Evolutionary conservation across 2,329 filamentous ascomycete species (phyloP).

Genomic region (Penicillium sp.): DNA sequence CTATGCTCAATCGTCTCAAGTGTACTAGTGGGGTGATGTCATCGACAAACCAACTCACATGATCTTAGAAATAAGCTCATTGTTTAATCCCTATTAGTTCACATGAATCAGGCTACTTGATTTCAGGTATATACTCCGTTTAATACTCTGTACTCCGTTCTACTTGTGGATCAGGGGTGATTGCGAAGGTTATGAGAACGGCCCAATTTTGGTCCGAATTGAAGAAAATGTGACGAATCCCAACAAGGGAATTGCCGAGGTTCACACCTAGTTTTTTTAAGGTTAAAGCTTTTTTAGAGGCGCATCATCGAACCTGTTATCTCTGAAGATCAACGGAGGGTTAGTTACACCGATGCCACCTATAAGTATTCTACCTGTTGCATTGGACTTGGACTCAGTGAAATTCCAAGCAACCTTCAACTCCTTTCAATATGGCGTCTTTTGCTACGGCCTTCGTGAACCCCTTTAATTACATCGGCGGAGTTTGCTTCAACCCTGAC

Average conservation of each 20-base stretch:
- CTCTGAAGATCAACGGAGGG: neutral
- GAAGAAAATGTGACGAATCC: neutral
- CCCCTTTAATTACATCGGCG: conserved; percentile 19
- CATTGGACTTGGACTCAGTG: neutral
- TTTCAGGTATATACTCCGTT: neutral
- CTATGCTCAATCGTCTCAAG: neutral
- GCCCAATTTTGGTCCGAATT: neutral
- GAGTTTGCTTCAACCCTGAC: conserved; percentile 31
- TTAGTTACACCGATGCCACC: neutral
- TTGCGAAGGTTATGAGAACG: neutral
- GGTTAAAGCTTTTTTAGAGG: neutral
- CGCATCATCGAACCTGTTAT: neutral
- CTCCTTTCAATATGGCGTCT: conserved; percentile 12
- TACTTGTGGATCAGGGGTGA: neutral
- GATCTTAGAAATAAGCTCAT: neutral
- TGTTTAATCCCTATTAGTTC: neutral
- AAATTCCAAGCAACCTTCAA: neutral
- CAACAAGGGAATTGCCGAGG: neutral
- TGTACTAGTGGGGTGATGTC: neutral
- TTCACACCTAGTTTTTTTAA: neutral
- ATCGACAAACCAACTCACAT: neutral
- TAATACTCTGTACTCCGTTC: neutral
- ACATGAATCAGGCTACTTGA: neutral
- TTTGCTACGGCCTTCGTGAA: conserved; percentile 16
- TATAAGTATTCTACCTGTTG: neutral